Evolutionary conservation across 345 rosid genomes (phyloP).

Genomic region (Citrus sinensis): DVS_A1.0 CM039164.1:6426501-6427000

Average conservation of each 20-base stretch:
- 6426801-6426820: conserved; percentile 87
- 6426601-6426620: conserved; percentile 93
- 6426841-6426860: conserved; percentile 68
- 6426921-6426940: conserved; percentile 83
- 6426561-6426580: conserved; percentile 79
- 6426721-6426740: conserved; percentile 87
- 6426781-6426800: conserved; percentile 79
- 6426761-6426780: conserved; percentile 68
- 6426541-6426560: conserved; percentile 77
- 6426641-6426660: conserved; percentile 58
- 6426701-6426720: conserved; percentile 45
- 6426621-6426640: conserved; percentile 68
- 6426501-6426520: conserved; percentile 89
- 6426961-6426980: conserved; percentile 49
- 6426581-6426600: conserved; percentile 77
- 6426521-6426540: conserved; percentile 68
- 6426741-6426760: conserved; percentile 80
- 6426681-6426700: conserved; percentile 73
- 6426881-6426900: conserved; percentile 54
- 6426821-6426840: conserved; percentile 61
- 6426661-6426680: conserved; percentile 61
- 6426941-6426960: conserved; percentile 52
- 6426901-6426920: conserved; percentile 76
- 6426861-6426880: conserved; percentile 47
- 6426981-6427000: conserved; percentile 47